These are phyloP conservation scores for Haplosporangium sp. DNA, from an alignment of 371 early-diverging fungal species.

Conservation along the genomic window DNA sequence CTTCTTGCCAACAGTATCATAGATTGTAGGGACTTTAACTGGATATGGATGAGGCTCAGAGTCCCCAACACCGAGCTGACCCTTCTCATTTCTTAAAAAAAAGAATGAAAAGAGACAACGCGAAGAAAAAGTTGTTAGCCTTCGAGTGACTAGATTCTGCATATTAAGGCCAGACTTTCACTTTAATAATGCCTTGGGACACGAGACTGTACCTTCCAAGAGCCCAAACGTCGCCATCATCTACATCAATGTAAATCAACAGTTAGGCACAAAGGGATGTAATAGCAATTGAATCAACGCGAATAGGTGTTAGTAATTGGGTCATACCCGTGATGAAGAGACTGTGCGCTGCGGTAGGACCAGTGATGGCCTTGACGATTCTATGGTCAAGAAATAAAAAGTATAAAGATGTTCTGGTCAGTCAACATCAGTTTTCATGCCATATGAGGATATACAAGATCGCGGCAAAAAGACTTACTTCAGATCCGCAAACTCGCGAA, in stretches of 20 bases:
- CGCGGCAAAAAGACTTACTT: conserved; percentile 31
- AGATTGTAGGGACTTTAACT: conserved; percentile 54
- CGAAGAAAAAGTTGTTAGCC: neutral
- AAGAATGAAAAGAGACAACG: neutral
- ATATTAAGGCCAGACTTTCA: neutral
- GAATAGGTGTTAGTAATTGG: neutral
- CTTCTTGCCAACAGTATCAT: conserved; percentile 34
- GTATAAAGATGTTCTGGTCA: too few relatives aligned
- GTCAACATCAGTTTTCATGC: neutral
- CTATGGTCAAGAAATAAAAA: conserved; percentile 10
- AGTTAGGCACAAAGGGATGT: neutral
- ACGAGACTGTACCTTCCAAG: conserved; percentile 49
- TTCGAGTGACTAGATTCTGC: neutral
- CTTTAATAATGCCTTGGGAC: too few relatives aligned
- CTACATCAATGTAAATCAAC: conserved; percentile 11
- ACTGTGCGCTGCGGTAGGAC: conserved; percentile 58
- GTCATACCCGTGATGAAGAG: conserved; percentile 53
- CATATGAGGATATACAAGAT: neutral
- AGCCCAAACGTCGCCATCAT: conserved; percentile 57
- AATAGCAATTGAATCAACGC: neutral
- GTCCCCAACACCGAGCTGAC: conserved; percentile 61
- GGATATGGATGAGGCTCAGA: conserved; percentile 50
- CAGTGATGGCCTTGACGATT: conserved; percentile 52
- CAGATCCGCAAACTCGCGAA: conserved; percentile 58
- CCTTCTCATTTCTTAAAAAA: conserved; percentile 55